These are phyloP conservation scores for Apiotrichum mycotoxinovorans DNA, from an alignment of 1,284 basidiomycete genomes.

Conservation along the genomic window DNA sequence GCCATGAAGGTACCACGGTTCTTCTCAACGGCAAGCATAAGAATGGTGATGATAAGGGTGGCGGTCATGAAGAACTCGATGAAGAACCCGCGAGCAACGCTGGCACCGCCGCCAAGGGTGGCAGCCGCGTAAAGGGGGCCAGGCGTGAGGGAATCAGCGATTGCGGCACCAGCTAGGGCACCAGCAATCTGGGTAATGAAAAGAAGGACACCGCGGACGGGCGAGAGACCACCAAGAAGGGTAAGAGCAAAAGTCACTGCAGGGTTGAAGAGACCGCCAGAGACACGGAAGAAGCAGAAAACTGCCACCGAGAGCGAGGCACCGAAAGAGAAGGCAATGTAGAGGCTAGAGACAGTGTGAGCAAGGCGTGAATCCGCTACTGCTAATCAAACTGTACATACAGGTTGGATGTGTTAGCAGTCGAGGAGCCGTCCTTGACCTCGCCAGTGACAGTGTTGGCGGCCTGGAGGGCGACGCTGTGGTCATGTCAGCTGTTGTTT, in stretches of 20 bases:
- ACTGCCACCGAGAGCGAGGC: constrained; percentile 50
- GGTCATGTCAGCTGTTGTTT: no score
- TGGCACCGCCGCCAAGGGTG: constrained; percentile 42
- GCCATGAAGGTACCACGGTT: constrained; percentile 55
- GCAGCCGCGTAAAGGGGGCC: constrained; percentile 46
- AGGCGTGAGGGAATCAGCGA: constrained; percentile 49
- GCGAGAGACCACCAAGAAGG: constrained; percentile 50
- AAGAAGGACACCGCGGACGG: constrained; percentile 47
- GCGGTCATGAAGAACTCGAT: constrained; percentile 54
- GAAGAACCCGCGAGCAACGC: constrained; percentile 39
- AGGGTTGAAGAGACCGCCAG: constrained; percentile 51
- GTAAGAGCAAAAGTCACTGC: constrained; percentile 52
- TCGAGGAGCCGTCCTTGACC: constrained; percentile 31
- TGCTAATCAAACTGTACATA: no score
- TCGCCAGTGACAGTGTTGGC: constrained; percentile 38
- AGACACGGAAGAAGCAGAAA: constrained; percentile 53
- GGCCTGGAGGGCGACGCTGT: constrained; percentile 46
- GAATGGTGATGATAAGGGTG: constrained; percentile 47
- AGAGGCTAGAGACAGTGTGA: constrained; percentile 45
- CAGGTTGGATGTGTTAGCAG: constrained; percentile 43
- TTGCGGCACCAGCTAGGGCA: constrained; percentile 51
- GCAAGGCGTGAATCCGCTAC: no score
- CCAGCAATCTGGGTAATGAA: constrained; percentile 51
- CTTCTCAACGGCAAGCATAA: constrained; percentile 54
- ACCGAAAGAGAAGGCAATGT: constrained; percentile 53